A percentile compares a stretch with the other conserved stretches of the same genome.
phyloP scores from a whole-genome alignment of 495 filamentous ascomycete species.

The Cudoniella acicularis region DNA sequence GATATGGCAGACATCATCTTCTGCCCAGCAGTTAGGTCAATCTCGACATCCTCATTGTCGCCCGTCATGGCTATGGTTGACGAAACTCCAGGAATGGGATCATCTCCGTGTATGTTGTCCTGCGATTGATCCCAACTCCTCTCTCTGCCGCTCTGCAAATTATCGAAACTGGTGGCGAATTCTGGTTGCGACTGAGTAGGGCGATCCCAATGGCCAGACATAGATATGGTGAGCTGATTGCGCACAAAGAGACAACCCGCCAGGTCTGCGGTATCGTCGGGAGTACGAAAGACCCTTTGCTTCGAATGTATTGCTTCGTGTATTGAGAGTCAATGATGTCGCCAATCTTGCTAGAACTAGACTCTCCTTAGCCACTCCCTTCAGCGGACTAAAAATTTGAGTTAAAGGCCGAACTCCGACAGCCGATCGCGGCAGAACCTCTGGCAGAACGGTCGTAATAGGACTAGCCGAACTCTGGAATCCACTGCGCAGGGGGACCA shows the following conservation, averaged over 20 bases:
- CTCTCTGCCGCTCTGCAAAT: background rate
- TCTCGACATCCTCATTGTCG: slow-evolving; percentile 29
- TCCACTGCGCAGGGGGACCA: too few species aligned
- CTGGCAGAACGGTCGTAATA: background rate
- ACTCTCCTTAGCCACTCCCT: background rate
- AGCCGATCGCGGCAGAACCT: background rate
- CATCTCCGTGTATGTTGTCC: slow-evolving; percentile 32
- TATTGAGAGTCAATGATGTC: slow-evolving; percentile 20
- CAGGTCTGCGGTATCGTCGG: too few species aligned
- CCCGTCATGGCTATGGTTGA: slow-evolving; percentile 23
- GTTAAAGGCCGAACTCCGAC: slow-evolving; percentile 3
- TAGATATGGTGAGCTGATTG: background rate
- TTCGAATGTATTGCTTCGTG: background rate
- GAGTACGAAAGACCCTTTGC: background rate
- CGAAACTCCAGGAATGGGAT: slow-evolving; percentile 16
- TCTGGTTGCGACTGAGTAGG: slow-evolving; percentile 6
- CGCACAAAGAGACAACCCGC: background rate
- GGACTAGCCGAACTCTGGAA: background rate
- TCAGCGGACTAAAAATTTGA: background rate
- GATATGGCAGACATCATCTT: slow-evolving; percentile 93
- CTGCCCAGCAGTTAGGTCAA: slow-evolving; percentile 72
- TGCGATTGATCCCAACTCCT: slow-evolving; percentile 31
- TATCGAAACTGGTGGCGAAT: slow-evolving; percentile 23
- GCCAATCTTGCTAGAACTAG: slow-evolving; percentile 9
- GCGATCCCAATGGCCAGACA: slow-evolving; percentile 20